Base-by-base conservation (phyloP, 768 basidiomycete genomes). In the Boletellus sp. region DNA sequence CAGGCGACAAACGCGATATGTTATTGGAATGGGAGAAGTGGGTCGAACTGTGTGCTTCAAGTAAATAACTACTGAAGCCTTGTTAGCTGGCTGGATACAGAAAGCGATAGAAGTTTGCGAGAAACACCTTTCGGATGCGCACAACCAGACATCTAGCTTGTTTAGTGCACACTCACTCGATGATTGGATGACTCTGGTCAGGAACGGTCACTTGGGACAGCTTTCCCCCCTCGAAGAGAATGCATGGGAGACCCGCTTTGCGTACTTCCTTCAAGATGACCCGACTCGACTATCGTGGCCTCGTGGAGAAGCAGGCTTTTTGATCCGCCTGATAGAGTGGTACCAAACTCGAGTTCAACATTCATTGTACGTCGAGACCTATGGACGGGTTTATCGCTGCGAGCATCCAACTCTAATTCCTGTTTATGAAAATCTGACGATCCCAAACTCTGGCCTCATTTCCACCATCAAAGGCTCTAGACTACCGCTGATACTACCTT, bases 1-100 rank as follows among this genome's bases (percentile, higher is more conserved):
- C 74, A 72, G 46, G 70, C 78, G 13, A 70, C 73, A 33, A 70
- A 66, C 45, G 72, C 78, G 0, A 62, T 79, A 11, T 79, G 78
- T 54, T 73, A 74, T 55, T 79, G 75, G 75, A 39, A 62, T 67
- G 50, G 72, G 61, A 38, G 70, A 67, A n/a, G 63, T 69, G 43
- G 52, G 61, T 36, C 22, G 47, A 59, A 65, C 34, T 19, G 33
- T 3, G 6, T 3, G 17, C 47, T 34, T 41, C 9, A 10, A 54
- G n/a, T 8, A 45, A 45, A 34, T 31, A 46, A 34, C 10, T 15
- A 40, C 54, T 50, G 39, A 63, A 48, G 23, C 20, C 2, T 22
- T 37, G 32, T 56, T 45, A 58, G 59, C 60, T 13, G 59, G 64
- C 5, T 74, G 70, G 67, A 69, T 75, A 60, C 63, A 67, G 41